A percentile compares a stretch with the other conserved stretches of the same genome.
Evolutionary conservation across 192 early-diverging fungal species (phyloP).

Genomic region (Backusella tuberculispora): DNA sequence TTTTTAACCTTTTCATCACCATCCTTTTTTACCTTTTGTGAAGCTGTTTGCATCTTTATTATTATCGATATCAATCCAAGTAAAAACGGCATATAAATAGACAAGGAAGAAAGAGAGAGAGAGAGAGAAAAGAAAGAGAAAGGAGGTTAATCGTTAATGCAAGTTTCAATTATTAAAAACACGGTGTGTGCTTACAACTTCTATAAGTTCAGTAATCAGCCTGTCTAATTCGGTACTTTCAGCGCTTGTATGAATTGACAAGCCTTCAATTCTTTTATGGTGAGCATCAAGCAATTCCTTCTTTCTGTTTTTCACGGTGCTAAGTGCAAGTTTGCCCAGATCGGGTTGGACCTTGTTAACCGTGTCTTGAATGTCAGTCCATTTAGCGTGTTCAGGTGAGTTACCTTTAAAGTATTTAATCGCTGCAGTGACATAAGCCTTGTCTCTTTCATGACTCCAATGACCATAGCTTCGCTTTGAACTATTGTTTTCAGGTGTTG

Average conservation of each 20-base stretch:
- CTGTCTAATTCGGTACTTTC: neutral
- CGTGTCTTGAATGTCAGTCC: constrained; percentile 12
- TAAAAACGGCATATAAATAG: too few species aligned
- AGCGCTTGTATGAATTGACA: constrained; percentile 9
- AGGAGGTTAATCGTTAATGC: neutral
- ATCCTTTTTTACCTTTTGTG: neutral
- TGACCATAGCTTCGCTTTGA: neutral
- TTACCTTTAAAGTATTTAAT: neutral
- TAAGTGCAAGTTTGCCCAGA: neutral
- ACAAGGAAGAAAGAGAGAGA: too few species aligned
- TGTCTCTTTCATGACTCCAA: constrained; percentile 10
- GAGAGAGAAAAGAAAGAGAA: neutral
- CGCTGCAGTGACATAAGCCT: neutral
- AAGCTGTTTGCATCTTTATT: constrained; percentile 1
- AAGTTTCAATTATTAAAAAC: neutral
- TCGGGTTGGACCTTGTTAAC: neutral
- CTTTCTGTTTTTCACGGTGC: constrained; percentile 16
- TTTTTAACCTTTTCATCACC: neutral
- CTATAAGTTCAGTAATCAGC: neutral
- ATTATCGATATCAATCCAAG: neutral
- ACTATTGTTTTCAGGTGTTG: neutral
- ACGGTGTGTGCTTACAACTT: neutral
- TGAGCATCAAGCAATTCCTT: neutral
- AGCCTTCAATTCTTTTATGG: neutral
- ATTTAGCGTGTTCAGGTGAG: neutral